Evolutionary conservation across 2,329 filamentous ascomycete species (phyloP), one percentile per base, ranked within the genome.

Genomic region (Ambrosiella cleistominuta): DNA sequence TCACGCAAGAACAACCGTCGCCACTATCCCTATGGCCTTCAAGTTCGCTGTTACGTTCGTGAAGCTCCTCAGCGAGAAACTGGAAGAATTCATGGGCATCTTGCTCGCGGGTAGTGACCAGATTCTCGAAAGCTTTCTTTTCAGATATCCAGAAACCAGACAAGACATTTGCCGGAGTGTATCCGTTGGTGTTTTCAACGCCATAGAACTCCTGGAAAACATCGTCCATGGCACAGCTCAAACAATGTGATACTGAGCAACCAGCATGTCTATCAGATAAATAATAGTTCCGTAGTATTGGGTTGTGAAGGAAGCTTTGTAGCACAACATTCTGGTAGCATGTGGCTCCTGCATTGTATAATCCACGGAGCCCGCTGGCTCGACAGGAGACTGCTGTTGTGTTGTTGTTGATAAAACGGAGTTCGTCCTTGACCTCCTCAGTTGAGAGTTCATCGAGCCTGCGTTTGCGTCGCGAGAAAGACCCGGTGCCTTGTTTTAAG

Each of bases 311-410:
- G 64, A 98, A 82, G 59, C 86, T 89, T 69, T 97, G 93, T 13
- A 98, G 76, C 53, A 97, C 89, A 37, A 96, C 91, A 65, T 93
- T 95, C 77, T 97, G 91, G 70, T 96, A 98, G 73, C 91, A 98
- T 9, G 93, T 97, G 60, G 94, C 89, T n/a, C 91, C 93, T 68
- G 95, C 91, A 66, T 97, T 98, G 70, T 95, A 96, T 61, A 98
- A 85, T 38, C 91, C 91, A 40, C 93, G 82, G 44, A 96, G 80
- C 8, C 93, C 91, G 63, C 85, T 89, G 15, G 88, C 89, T 59
- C 87, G 82, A 67, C 91, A 96, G 11, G 88, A 86, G 6, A 87
- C 83, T 59, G 82, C 79, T 36, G 79, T 83, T 11, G 89, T 90
- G 66, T 96, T 94, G 61, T 76, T 76, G 45, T 82, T 78, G 62